Evolutionary conservation across 352 stramenopile genomes (phyloP), one percentile per base, ranked within the genome.

Genomic region (Phytophthora pseudosyringae): DNA sequence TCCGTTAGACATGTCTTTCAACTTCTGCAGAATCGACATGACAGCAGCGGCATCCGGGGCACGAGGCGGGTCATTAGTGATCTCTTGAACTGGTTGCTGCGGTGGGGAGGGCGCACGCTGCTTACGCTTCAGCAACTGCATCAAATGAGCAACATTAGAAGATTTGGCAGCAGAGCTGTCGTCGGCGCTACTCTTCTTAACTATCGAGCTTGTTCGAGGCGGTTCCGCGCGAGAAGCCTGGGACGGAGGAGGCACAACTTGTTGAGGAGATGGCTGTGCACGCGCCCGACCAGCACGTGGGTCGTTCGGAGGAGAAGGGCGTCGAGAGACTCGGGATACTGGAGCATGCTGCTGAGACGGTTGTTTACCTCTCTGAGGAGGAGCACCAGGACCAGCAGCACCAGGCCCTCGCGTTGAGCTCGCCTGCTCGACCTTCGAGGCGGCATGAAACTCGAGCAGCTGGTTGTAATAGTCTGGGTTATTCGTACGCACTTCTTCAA

Each of bases 401-500:
- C 16, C 21, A 55, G 47, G 12, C 7, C 36, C 45, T 54, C 41
- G 60, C 25, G 46, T 6, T 51, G 43, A 13, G 31, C 55, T 36
- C 10, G 64, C 25, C 25, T 67, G 56, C 43, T 66, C 56, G 46
- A 67, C 50, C 59, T 74, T 76, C 1, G 66, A 78, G 18, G 75
- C 75, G 25, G 71, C 67, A 36, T 87, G 82, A 56, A 86, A 94
- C 60, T 78, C 81, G 44, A 93, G 71, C 51, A 95, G 75, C 59
- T 94, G 78, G 44, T 82, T 85, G 64, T 95, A 95, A 75, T 90
- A 93, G 39, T 83, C 82, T 13, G 88, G 86, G 63, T 95, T 94
- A 72, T 93, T 85, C 31, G 82, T 75, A n/a, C 86, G 83, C 61
- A 95, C 88, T 80, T 95, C 83, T 59, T 95, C 88, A 29, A 95